These are phyloP conservation scores for Diaporthe citriasiana DNA, from an alignment of 2,329 filamentous ascomycete species.

Conservation along the genomic window DNA sequence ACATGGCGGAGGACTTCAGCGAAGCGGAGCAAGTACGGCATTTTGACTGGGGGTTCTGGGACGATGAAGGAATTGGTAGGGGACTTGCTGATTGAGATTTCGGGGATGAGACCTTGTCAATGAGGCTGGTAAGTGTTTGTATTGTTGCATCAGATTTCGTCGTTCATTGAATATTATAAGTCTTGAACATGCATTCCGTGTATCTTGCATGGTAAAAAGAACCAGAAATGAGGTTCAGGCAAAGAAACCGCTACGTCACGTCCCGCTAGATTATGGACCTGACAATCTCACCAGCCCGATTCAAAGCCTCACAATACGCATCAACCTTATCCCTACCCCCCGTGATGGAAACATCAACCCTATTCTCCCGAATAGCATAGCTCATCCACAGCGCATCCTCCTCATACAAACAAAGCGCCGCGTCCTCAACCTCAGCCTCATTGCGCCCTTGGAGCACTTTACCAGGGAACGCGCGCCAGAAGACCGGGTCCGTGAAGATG, in stretches of 20 bases:
- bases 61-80: too few species aligned
- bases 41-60: background rate
- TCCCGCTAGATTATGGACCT: background rate
- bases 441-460: slow-evolving; percentile 37
- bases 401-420: slow-evolving; percentile 19
- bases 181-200: too few species aligned
- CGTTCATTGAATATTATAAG: too few species aligned
- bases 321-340: background rate
- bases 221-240: background rate
- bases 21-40: background rate
- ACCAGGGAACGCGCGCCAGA: slow-evolving; percentile 36
- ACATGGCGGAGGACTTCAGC: too few species aligned
- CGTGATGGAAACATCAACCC: background rate
- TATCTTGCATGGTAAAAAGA: background rate
- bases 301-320: background rate
- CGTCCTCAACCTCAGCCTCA: slow-evolving; percentile 36
- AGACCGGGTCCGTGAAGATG: slow-evolving; percentile 35
- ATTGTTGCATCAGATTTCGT: too few species aligned
- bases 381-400: slow-evolving; percentile 39
- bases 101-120: background rate
- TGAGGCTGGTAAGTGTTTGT: background rate
- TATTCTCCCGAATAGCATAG: slow-evolving; percentile 34
- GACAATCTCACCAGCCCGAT: background rate
- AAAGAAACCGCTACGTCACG: background rate
- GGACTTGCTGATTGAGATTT: background rate